phyloP scores from a whole-genome alignment of 2,329 filamentous ascomycete genomes.

The Podosphaera xanthii region DNA sequence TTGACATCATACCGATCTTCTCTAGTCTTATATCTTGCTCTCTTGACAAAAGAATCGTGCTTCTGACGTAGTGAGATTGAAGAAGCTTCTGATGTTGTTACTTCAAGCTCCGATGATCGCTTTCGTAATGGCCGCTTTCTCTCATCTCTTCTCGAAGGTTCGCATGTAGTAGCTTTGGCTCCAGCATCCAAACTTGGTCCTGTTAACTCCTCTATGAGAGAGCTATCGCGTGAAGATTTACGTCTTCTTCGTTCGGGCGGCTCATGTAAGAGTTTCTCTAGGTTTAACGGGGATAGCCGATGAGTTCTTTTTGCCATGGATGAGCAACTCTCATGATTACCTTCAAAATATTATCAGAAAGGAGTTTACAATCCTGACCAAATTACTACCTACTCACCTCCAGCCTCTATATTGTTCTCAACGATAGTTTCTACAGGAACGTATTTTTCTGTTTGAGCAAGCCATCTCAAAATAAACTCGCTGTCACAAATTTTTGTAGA shows the following conservation, averaged over 20 bases:
- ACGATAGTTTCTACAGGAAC: not conserved
- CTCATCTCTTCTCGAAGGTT: not conserved
- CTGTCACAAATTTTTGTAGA: constrained; percentile 6
- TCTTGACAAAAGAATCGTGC: constrained; percentile 20
- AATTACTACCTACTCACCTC: not conserved
- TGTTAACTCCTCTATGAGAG: constrained; percentile 6
- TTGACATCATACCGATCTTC: constrained; percentile 28
- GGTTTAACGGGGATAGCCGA: not conserved
- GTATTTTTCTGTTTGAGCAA: constrained; percentile 7
- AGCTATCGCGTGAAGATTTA: constrained; percentile 10
- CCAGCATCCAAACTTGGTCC: not conserved
- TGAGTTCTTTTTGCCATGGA: not conserved
- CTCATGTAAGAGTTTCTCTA: not conserved
- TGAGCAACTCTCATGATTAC: not conserved
- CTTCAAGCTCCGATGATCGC: not conserved
- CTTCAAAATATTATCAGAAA: constrained; percentile 1
- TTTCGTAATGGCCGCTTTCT: not conserved
- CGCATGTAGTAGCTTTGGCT: not conserved
- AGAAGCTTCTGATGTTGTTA: not conserved
- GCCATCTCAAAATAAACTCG: constrained; percentile 12
- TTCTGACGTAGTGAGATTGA: not conserved
- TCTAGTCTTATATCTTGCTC: constrained; percentile 30
- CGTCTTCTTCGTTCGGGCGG: constrained; percentile 1
- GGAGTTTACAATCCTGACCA: not conserved
- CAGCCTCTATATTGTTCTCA: not conserved